A percentile compares a stretch with the other conserved stretches of the same genome.
Conservation (phyloP, 2,329 filamentous ascomycete genomes). For the Pestalotiopsis sp. region DNA sequence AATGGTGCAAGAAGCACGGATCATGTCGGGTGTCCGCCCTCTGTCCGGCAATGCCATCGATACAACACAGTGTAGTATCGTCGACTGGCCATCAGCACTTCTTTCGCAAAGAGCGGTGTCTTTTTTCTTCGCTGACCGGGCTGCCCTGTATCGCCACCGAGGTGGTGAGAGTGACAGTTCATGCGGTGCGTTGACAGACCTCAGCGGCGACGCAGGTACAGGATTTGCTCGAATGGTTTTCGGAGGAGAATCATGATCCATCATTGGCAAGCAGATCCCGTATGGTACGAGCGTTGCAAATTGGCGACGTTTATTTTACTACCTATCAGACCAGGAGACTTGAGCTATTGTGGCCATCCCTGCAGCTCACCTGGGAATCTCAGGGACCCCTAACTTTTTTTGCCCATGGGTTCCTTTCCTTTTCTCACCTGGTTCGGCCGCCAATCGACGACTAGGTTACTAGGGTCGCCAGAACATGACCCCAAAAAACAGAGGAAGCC, state of each 20-base stretch:
- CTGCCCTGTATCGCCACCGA: not conserved
- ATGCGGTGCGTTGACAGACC: not conserved
- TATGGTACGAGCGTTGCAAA: not conserved
- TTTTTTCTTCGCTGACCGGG: not conserved
- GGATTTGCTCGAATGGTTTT: not conserved
- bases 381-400: slow-evolving; percentile 6
- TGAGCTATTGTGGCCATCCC: not conserved
- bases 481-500: not conserved
- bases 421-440: slow-evolving; percentile 11
- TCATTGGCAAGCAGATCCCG: not conserved
- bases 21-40: not conserved
- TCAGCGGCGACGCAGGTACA: not conserved
- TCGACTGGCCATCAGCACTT: not conserved
- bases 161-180: not conserved
- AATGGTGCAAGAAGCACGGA: not conserved
- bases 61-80: not conserved
- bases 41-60: slow-evolving; percentile 1
- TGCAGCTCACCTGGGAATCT: slow-evolving; percentile 4
- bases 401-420: slow-evolving; percentile 8
- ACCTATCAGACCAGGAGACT: not conserved
- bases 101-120: not conserved
- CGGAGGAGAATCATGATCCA: not conserved
- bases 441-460: slow-evolving; percentile 2
- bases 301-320: not conserved
- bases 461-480: not conserved